Evolutionary conservation across 768 basidiomycete species (phyloP).

Genomic region (Russula sp.): DNA sequence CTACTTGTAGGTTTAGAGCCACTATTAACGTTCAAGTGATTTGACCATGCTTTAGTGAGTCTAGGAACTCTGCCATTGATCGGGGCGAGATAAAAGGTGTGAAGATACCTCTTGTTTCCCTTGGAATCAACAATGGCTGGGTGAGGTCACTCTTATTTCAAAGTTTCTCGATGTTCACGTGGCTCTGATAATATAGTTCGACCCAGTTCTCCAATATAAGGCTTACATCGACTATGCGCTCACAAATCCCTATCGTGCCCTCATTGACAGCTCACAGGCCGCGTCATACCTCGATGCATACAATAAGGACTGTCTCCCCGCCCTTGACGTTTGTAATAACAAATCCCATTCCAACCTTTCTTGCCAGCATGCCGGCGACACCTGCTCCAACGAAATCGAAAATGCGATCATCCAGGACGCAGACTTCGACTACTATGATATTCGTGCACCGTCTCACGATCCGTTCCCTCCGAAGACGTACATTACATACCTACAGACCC

Average conservation of each 20-base stretch:
- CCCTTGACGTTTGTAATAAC: slow-evolving; percentile 40
- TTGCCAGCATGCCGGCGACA: slow-evolving; percentile 43
- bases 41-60: no score
- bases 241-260: slow-evolving; percentile 32
- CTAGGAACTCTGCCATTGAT: no score
- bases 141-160: no score
- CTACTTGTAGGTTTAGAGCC: no score
- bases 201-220: no score
- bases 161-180: no score
- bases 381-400: slow-evolving; percentile 44
- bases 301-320: slow-evolving; percentile 36
- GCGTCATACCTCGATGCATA: neutral
- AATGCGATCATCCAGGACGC: slow-evolving; percentile 39
- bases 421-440: slow-evolving; percentile 43
- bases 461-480: slow-evolving; percentile 37
- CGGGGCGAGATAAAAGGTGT: no score
- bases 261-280: slow-evolving; percentile 5
- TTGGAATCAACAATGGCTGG: no score
- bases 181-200: no score
- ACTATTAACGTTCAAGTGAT: no score
- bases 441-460: slow-evolving; percentile 33
- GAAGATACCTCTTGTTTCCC: no score
- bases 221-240: slow-evolving; percentile 42
- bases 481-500: slow-evolving; percentile 20
- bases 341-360: slow-evolving; percentile 39